Percentiles rank a stretch among this genome's conserved stretches.
Evolutionary conservation across 2,329 filamentous ascomycete species (phyloP).

Genomic region (Orbilia oligospora): DNA sequence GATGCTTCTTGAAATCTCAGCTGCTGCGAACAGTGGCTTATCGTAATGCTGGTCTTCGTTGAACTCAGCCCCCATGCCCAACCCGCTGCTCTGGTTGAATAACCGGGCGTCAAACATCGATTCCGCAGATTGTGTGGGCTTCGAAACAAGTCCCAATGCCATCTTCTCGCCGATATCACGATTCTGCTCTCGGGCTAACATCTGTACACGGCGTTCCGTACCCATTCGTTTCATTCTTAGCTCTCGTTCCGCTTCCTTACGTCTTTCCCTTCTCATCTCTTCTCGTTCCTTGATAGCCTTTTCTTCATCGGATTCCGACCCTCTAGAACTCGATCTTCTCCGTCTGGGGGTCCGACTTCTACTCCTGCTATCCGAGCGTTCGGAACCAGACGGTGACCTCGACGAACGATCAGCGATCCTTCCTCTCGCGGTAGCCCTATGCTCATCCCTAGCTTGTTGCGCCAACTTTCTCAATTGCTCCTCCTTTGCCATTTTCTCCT

Average conservation of each 20-base stretch:
- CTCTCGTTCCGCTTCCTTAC: conserved; percentile 87
- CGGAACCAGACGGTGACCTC: conserved; percentile 59
- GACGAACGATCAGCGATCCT: conserved; percentile 65
- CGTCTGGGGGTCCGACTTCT: conserved; percentile 62
- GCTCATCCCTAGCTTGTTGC: conserved; percentile 91
- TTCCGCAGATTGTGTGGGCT: conserved; percentile 91
- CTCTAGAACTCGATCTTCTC: conserved; percentile 61
- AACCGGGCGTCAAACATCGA: conserved; percentile 97
- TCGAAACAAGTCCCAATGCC: conserved; percentile 85
- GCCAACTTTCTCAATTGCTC: conserved; percentile 89
- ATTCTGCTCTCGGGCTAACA: conserved; percentile 94
- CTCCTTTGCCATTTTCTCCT: conserved; percentile 95
- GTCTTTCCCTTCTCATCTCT: conserved; percentile 81
- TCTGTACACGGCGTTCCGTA: conserved; percentile 88
- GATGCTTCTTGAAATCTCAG: conserved; percentile 94
- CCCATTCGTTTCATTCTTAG: conserved; percentile 96
- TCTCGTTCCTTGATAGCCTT: conserved; percentile 82
- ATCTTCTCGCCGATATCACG: conserved; percentile 98
- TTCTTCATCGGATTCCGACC: conserved; percentile 74
- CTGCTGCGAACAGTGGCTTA: conserved; percentile 94
- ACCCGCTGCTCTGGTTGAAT: conserved; percentile 94
- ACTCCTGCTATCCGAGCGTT: conserved; percentile 62
- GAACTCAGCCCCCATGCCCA: conserved; percentile 79
- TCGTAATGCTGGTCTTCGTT: conserved; percentile 99
- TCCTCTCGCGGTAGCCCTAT: conserved; percentile 71